These are phyloP conservation scores for Bipolaris zeicola DNA, from an alignment of 2,329 filamentous ascomycete genomes.

Conservation along the genomic window DNA sequence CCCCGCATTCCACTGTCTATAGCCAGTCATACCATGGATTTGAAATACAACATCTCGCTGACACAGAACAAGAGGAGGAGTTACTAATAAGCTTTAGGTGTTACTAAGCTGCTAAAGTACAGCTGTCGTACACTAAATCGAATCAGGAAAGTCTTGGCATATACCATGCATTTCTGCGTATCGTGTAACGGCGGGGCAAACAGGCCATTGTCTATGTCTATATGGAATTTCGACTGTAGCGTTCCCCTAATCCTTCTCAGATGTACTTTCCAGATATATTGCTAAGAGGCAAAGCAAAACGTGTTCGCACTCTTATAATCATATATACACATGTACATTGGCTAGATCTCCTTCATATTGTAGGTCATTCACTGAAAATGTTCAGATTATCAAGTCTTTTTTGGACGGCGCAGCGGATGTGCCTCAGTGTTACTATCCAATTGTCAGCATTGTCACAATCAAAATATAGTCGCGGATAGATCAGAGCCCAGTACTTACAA, in stretches of 20 bases:
- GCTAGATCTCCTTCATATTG: neutral
- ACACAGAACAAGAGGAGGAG: neutral
- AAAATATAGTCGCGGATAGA: neutral
- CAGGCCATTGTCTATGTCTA: neutral
- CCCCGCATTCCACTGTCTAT: neutral
- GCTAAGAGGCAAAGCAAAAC: neutral
- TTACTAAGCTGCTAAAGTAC: neutral
- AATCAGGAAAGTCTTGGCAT: constrained; percentile 3
- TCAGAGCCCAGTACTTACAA: constrained; percentile 45
- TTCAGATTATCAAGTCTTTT: neutral
- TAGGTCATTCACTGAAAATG: neutral
- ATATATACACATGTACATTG: neutral
- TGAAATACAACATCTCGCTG: neutral
- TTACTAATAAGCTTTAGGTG: neutral
- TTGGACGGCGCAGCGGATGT: constrained; percentile 55
- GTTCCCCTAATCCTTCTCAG: no score
- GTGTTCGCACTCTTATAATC: neutral
- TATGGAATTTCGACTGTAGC: neutral
- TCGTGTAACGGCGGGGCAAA: neutral
- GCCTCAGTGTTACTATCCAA: constrained; percentile 57
- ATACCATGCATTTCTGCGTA: neutral
- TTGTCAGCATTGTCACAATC: neutral
- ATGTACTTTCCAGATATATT: neutral
- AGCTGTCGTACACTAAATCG: neutral
- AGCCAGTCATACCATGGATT: neutral